phyloP scores from a whole-genome alignment of 2,329 filamentous ascomycete species.

The Colletotrichum noveboracense region DNA sequence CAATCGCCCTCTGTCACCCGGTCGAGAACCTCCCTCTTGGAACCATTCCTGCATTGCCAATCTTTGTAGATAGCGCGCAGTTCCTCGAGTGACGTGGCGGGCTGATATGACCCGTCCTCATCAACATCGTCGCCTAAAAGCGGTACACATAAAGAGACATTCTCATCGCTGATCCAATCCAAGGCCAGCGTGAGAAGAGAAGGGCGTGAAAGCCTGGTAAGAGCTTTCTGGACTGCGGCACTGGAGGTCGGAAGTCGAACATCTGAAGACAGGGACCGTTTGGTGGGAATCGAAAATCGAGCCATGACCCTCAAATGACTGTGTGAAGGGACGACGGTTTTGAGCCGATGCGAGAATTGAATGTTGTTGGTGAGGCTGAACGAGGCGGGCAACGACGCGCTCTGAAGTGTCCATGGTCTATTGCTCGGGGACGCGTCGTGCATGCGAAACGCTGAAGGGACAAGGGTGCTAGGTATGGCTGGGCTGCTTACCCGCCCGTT shows the following conservation, averaged over 20 bases:
- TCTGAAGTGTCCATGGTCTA: background rate
- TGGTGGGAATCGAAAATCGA: conserved; percentile 71
- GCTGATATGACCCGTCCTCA: conserved; percentile 70
- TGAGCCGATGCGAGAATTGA: background rate
- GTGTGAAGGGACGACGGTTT: background rate
- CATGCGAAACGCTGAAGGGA: background rate
- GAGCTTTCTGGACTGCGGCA: conserved; percentile 66
- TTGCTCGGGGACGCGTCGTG: conserved; percentile 5
- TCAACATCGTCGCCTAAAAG: conserved; percentile 58
- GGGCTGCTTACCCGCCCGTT: too few relatives aligned
- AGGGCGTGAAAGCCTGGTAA: conserved; percentile 73
- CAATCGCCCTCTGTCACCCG: conserved; percentile 73
- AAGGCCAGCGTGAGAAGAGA: conserved; percentile 75
- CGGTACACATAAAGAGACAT: conserved; percentile 64
- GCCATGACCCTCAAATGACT: conserved; percentile 43
- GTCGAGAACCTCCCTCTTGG: conserved; percentile 67
- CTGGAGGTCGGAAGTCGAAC: conserved; percentile 72
- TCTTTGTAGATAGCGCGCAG: conserved; percentile 69
- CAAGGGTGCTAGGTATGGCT: background rate
- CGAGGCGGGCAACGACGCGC: background rate
- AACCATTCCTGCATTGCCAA: conserved; percentile 64
- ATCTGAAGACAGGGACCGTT: conserved; percentile 72
- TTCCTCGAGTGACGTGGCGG: conserved; percentile 67
- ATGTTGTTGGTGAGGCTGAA: background rate
- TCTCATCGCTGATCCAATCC: conserved; percentile 76